Conservation (phyloP, 495 filamentous ascomycete species). For the Penicillium simplicissimum region DNA sequence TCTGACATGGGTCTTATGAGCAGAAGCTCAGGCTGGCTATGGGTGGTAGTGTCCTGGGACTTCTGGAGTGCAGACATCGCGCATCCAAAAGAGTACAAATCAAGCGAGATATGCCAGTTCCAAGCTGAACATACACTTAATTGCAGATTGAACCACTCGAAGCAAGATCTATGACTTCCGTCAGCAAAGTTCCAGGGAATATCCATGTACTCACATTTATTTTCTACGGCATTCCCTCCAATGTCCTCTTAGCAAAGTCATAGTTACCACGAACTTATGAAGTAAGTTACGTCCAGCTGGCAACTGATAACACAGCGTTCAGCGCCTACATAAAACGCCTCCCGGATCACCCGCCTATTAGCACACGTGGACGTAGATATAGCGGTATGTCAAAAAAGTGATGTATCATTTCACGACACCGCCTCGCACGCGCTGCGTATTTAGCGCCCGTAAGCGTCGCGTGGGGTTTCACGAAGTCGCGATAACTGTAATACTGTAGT, state of each 20-base stretch:
- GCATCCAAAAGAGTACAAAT: not conserved
- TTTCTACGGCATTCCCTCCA: not conserved
- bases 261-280: not conserved
- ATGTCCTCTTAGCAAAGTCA: not conserved
- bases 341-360: not conserved
- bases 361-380: not conserved
- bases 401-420: slow-evolving; percentile 7
- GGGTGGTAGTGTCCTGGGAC: no score
- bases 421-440: not conserved
- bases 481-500: not conserved
- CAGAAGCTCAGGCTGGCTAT: no score
- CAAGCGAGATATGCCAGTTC: not conserved
- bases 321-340: not conserved
- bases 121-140: not conserved
- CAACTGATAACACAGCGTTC: not conserved
- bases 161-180: not conserved
- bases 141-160: not conserved
- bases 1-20: no score
- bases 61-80: not conserved
- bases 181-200: not conserved
- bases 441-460: not conserved
- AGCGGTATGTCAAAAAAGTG: not conserved
- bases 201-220: not conserved
- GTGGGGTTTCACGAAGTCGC: not conserved
- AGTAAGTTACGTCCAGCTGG: not conserved